Conservation (phyloP, 495 filamentous ascomycete genomes). For the Neurospora sp. region DNA sequence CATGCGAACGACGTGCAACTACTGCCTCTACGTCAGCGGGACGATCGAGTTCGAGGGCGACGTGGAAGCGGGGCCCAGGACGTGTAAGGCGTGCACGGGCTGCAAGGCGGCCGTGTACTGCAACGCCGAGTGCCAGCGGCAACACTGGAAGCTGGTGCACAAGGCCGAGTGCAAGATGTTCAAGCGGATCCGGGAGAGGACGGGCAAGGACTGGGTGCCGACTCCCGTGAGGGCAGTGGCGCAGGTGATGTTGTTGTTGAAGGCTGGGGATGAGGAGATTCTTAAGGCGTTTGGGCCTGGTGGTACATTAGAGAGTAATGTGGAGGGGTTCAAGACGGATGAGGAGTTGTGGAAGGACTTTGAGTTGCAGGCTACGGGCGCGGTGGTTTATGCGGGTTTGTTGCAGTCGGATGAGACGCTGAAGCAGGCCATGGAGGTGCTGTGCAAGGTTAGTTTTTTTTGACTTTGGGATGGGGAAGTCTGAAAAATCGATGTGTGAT, state of each 20-base stretch:
- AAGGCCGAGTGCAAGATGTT: constrained; percentile 42
- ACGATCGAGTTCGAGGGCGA: neutral
- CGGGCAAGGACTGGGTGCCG: constrained; percentile 27
- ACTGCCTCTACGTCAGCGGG: constrained; percentile 22
- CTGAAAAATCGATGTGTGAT: neutral
- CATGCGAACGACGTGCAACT: constrained; percentile 30
- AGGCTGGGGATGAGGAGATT: constrained; percentile 3
- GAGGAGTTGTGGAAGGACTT: constrained; percentile 26
- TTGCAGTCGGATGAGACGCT: constrained; percentile 18
- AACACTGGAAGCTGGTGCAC: constrained; percentile 45
- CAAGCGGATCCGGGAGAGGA: constrained; percentile 14
- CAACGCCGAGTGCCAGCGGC: constrained; percentile 40
- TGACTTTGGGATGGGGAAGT: neutral
- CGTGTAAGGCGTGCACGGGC: constrained; percentile 35
- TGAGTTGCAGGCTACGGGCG: constrained; percentile 36
- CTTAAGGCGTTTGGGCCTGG: constrained; percentile 18
- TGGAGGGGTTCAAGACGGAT: constrained; percentile 15
- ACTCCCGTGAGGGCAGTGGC: constrained; percentile 37
- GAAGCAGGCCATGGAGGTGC: constrained; percentile 23
- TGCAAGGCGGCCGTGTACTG: constrained; percentile 47
- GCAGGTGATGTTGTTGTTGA: constrained; percentile 30
- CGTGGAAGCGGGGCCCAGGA: constrained; percentile 5
- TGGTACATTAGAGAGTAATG: constrained; percentile 27
- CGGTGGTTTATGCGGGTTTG: constrained; percentile 27
- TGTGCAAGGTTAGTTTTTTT: constrained; percentile 30